Base-by-base conservation (phyloP, 2,329 filamentous ascomycete species). In the Calonectria honghensis region DNA sequence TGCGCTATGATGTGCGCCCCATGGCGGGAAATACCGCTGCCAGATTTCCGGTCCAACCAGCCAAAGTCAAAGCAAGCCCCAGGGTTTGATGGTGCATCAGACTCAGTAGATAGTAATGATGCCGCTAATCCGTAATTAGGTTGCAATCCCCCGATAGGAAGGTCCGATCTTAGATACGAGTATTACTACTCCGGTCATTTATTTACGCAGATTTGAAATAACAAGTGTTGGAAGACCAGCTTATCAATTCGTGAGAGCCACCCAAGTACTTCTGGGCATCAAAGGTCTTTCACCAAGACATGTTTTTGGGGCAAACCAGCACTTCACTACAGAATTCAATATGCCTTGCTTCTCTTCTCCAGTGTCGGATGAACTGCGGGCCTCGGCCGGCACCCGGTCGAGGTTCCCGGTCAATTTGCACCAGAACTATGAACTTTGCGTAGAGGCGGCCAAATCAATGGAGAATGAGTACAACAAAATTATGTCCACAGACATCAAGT, bases 381-480 rank as follows among this genome's bases (percentile, higher is more conserved):
- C 24, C 20, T 63, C 57, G 39, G 24, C 57, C 11, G 37, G 37
- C 18, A 29, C 57, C 16, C 37, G 57, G 24, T 63, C 57, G 14
- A 63, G 37, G 32, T 63, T 63, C 57, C 57, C 57, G 1, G 57
- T 63, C n/a, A 41, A 63, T 39, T n/a, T 63, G 14, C 57, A 63
- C 35, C 57, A 63, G 24, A 63, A 63, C 27, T 39, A 63, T 63
- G 35, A 63, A n/a, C 6, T 63, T 4, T 63, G 57, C 24, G 57
- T 63, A n/a, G 57, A 39, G n/a, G 57, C 57, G 10, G 57, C 57
- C 20, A 29, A 39, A 14, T 24, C 35, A 27, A 63, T 63, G 37
- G 57, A 63, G 16, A 39, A 63, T 63, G 57, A 63, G 57, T 63
- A 63, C 57, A 63, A 63, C 57, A 63, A 41, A 6, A 31, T 63